Percentiles rank a stretch among this genome's conserved stretches.
phyloP scores from a whole-genome alignment of 306 rosid species.

The Trifolium fragiferum region DNA sequence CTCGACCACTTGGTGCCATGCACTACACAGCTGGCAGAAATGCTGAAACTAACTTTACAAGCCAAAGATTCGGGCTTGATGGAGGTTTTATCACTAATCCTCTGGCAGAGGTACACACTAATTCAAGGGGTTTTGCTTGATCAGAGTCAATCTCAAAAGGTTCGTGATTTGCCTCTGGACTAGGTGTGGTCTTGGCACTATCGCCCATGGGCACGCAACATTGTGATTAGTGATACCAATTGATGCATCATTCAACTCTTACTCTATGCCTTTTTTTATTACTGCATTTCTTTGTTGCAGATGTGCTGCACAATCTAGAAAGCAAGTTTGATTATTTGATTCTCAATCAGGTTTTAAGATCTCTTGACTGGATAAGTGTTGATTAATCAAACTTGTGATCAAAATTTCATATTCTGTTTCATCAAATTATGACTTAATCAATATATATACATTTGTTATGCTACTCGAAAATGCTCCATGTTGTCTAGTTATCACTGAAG shows the following conservation, averaged over 20 bases:
- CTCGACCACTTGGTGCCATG: conserved; percentile 54
- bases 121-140: conserved; percentile 51
- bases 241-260: conserved; percentile 23
- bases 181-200: neutral
- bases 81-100: conserved; percentile 92
- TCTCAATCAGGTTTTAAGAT: conserved; percentile 35
- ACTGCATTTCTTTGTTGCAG: conserved; percentile 37
- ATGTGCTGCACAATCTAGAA: conserved; percentile 41
- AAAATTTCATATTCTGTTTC: conserved; percentile 11
- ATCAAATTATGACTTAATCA: conserved; percentile 10
- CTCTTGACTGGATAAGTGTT: conserved; percentile 19
- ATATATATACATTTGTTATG: conserved; percentile 34
- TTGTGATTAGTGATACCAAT: conserved; percentile 8
- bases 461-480: conserved; percentile 16
- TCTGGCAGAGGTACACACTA: conserved; percentile 66
- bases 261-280: conserved; percentile 6
- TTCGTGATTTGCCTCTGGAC: conserved; percentile 24
- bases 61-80: conserved; percentile 54
- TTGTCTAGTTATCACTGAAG: conserved; percentile 27
- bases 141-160: conserved; percentile 49
- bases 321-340: conserved; percentile 38
- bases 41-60: conserved; percentile 54
- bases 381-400: conserved; percentile 4
- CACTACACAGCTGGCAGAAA: conserved; percentile 47
- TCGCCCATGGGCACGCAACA: neutral